A percentile compares a stretch with the other conserved stretches of the same genome.
Evolutionary conservation across 106 monocot species (phyloP).

Genomic region (Hemerocallis citrina): DNA sequence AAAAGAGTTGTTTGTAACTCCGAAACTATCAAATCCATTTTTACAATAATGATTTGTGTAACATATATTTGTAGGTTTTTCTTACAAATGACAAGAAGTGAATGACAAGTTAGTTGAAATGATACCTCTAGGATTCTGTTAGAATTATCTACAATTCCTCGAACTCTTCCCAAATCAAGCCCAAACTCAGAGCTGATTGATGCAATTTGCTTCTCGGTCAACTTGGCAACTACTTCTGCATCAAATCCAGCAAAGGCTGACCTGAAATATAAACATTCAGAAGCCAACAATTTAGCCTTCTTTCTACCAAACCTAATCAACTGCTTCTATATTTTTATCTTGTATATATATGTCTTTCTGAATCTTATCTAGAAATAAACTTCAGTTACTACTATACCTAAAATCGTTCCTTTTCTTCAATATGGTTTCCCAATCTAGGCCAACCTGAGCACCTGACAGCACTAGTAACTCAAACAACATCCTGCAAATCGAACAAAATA

Average conservation of each 20-base stretch:
- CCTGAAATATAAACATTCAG: conserved; percentile 16
- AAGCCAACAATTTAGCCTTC: not conserved
- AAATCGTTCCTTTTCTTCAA: conserved; percentile 45
- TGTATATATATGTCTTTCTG: not conserved
- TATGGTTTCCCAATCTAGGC: conserved; percentile 50
- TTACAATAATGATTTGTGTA: no score
- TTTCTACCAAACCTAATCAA: not conserved
- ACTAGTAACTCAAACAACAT: conserved; percentile 50
- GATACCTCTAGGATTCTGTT: conserved; percentile 55
- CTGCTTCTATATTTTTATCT: not conserved
- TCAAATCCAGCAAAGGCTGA: conserved; percentile 63
- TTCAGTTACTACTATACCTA: conserved; percentile 19
- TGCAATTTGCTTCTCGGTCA: conserved; percentile 44
- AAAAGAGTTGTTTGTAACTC: no score
- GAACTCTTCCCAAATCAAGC: conserved; percentile 44
- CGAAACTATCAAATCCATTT: no score
- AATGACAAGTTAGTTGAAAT: conserved; percentile 4
- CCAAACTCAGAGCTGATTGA: conserved; percentile 31
- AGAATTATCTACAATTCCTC: conserved; percentile 54
- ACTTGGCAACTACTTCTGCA: conserved; percentile 35
- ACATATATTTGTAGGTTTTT: no score
- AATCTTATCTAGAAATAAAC: not conserved
- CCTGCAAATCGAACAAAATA: no score
- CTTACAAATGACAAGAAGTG: no score
- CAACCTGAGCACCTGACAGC: conserved; percentile 43